Evolutionary conservation across 2,329 filamentous ascomycete genomes (phyloP).

Genomic region (Pseudohalonectria lignicola): DNA sequence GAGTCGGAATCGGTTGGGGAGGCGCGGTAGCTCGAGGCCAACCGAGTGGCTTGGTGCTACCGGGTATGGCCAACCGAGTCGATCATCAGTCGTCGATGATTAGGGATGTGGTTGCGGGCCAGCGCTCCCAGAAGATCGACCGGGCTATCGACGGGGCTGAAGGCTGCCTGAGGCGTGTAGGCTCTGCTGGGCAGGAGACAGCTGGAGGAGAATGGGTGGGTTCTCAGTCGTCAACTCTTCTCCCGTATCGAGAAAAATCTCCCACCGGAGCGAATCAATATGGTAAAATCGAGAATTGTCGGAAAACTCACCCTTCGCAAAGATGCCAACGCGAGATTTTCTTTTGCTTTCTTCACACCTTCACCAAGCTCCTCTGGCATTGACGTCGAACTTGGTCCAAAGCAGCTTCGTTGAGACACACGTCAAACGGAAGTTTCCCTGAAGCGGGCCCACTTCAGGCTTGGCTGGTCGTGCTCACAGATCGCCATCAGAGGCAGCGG

Average conservation of each 20-base stretch:
- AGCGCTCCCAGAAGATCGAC: conserved; percentile 1
- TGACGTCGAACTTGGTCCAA: not conserved
- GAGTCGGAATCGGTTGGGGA: not conserved
- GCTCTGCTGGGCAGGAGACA: not conserved
- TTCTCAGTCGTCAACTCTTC: too few species aligned
- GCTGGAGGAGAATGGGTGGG: not conserved
- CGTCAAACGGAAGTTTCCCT: not conserved
- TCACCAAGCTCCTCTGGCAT: too few species aligned
- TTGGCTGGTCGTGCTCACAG: too few species aligned
- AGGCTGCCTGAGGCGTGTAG: not conserved
- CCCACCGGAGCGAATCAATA: not conserved
- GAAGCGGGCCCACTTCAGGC: not conserved
- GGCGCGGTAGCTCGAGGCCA: not conserved
- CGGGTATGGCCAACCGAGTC: not conserved
- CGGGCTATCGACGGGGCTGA: not conserved
- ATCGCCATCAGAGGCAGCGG: too few species aligned
- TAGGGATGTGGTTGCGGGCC: conserved; percentile 1
- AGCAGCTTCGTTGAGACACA: not conserved
- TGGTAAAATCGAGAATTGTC: not conserved
- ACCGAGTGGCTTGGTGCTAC: not conserved
- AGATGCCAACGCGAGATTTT: not conserved
- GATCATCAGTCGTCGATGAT: not conserved
- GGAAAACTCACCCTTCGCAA: not conserved
- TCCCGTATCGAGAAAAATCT: too few species aligned
- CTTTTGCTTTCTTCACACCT: too few species aligned